Base-by-base conservation (phyloP, 768 basidiomycete genomes). In the Termitomyces titanicus region DNA sequence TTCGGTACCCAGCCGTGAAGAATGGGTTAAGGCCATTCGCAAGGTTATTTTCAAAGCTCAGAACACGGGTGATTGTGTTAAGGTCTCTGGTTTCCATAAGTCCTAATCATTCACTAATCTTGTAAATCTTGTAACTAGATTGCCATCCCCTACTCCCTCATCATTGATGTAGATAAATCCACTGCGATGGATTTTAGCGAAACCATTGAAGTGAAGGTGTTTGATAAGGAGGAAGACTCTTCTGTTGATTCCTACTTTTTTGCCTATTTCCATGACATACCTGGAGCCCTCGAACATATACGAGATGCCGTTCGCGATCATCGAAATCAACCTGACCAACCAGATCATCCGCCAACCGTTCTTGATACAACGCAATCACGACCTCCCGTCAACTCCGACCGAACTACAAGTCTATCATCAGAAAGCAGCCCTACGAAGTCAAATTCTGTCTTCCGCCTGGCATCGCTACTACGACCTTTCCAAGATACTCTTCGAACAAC, bases 1-100 rank as follows among this genome's bases (percentile, higher is more conserved):
- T 63, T 93, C 91, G 25, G 72, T 85, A 9, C 86, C 90, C 2
- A 92, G 87, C 66, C 81, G 92, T 45, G 88, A 94, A 45, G 94
- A 96, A 72, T 99, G 96, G 96, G 87, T 98, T 45, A 98, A 97
- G 69, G 87, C 92, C 9, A 86, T 99, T 57, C 83, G 88, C 55
- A 96, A 90, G 70, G 88, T 94, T 52, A 94, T 98, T 52, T 95
- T 98, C 76, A 93, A 94, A 67, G 88, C 89, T 15, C 95, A 98
- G 74, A 97, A 98, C 69, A 88, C 88, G 79, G 96, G 97, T 2
- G 94, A 98, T 64, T 90, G 84, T 63, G 94, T 98, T 61, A 98
- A 98, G 81, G 92, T 89, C 60, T 25, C 70, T 62, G 17, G 12
- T 43, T 27, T 38, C 18, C 22, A 55, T 50, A 18, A 15, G 24